phyloP scores from a whole-genome alignment of 2,329 filamentous ascomycete species.

The Ilyonectria sp. region DNA sequence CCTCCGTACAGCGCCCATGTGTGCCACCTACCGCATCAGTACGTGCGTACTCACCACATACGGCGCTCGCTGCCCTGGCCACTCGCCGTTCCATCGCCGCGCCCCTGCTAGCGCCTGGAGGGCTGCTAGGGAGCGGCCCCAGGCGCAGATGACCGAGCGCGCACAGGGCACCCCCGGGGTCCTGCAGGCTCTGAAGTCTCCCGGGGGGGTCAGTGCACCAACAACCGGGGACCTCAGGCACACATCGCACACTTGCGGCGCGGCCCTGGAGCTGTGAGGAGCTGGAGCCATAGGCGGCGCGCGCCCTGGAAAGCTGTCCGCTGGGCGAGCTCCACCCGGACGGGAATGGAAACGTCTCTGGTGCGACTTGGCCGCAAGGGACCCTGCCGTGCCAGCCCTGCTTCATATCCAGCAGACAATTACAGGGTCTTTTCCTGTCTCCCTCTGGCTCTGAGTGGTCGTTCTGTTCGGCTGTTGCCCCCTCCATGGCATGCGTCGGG shows the following conservation, averaged over 20 bases:
- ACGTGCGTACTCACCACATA: conserved; percentile 7
- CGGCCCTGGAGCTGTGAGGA: conserved; percentile 8
- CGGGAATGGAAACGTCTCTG: conserved; percentile 17
- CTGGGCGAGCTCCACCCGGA: conserved; percentile 17
- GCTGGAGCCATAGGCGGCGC: background rate
- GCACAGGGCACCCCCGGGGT: conserved; percentile 46
- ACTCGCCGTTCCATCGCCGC: conserved; percentile 29
- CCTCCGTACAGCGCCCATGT: conserved; percentile 12
- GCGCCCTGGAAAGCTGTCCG: conserved; percentile 1
- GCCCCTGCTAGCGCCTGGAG: conserved; percentile 35
- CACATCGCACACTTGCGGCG: conserved; percentile 1
- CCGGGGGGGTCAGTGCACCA: conserved; percentile 23
- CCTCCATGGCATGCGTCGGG: conserved; percentile 26
- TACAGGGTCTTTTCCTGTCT: conserved; percentile 12
- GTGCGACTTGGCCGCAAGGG: conserved; percentile 22
- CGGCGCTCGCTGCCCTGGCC: conserved; percentile 16
- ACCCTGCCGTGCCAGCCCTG: conserved; percentile 22
- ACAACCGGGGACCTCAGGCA: conserved; percentile 24
- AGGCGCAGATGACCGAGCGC: conserved; percentile 50
- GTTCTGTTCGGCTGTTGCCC: conserved; percentile 23
- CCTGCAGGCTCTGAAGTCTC: conserved; percentile 28
- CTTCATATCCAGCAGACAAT: conserved; percentile 10
- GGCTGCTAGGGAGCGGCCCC: conserved; percentile 45
- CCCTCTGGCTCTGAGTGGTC: conserved; percentile 35
- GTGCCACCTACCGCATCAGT: background rate